These are phyloP conservation scores for Citrus trifoliata DNA, from an alignment of 345 rosid genomes.

Conservation along the genomic window DNA sequence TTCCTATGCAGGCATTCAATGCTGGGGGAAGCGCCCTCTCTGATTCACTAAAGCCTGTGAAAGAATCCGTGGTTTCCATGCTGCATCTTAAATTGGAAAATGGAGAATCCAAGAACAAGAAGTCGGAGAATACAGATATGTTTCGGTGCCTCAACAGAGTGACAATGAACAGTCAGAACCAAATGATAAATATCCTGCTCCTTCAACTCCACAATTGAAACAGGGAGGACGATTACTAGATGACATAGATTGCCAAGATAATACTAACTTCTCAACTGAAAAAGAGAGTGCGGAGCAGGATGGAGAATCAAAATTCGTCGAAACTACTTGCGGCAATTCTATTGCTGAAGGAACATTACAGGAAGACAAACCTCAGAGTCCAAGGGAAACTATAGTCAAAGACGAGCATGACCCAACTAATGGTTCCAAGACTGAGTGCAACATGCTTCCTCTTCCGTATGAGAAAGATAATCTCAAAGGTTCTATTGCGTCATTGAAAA, in stretches of 20 bases:
- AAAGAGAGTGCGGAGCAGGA: constrained; percentile 58
- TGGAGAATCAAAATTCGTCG: constrained; percentile 85
- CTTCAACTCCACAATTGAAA: constrained; percentile 78
- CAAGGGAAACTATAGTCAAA: constrained; percentile 26
- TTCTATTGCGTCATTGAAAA: constrained; percentile 25
- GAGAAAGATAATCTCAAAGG: constrained; percentile 26
- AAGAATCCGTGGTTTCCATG: constrained; percentile 64
- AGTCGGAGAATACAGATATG: constrained; percentile 23
- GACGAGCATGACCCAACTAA: constrained; percentile 49
- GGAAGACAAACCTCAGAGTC: constrained; percentile 19
- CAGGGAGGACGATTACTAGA: constrained; percentile 58
- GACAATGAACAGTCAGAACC: constrained; percentile 32
- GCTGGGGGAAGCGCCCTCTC: constrained; percentile 47
- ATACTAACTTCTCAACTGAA: constrained; percentile 48
- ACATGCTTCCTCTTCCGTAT: constrained; percentile 10
- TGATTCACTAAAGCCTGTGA: constrained; percentile 63
- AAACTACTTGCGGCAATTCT: constrained; percentile 54
- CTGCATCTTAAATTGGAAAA: constrained; percentile 43
- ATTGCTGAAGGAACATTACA: constrained; percentile 31
- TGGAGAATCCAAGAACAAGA: constrained; percentile 23
- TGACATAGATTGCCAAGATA: constrained; percentile 69
- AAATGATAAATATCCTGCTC: constrained; percentile 65
- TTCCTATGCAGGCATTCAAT: constrained; percentile 69
- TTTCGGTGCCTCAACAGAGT: constrained; percentile 27
- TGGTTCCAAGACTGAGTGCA: constrained; percentile 30